Percentiles rank a stretch among this genome's conserved stretches.
phyloP scores from a whole-genome alignment of 352 stramenopile genomes.

The Phytophthora melonis region DNA sequence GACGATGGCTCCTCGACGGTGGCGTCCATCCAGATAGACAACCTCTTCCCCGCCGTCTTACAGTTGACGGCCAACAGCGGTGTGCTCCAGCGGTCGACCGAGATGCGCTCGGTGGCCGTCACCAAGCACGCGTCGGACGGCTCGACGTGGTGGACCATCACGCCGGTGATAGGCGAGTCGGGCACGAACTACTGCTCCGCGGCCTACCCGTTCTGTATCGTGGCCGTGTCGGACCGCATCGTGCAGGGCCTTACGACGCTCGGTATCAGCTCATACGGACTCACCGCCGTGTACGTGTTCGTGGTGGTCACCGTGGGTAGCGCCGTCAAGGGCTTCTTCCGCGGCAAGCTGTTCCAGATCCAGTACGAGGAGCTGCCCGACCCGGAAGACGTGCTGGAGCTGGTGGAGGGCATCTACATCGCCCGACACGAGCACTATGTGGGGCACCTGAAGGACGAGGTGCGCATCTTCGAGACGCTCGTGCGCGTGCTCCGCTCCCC shows the following conservation, averaged over 20 bases:
- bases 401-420: constrained; percentile 92
- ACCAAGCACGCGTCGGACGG: constrained; percentile 66
- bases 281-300: constrained; percentile 90
- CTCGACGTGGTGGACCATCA: constrained; percentile 75
- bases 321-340: constrained; percentile 86
- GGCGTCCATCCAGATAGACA: constrained; percentile 56
- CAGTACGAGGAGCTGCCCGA: constrained; percentile 87
- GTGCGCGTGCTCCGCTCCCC: constrained; percentile 86
- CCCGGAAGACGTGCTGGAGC: constrained; percentile 84
- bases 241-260: constrained; percentile 82
- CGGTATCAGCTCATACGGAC: constrained; percentile 85
- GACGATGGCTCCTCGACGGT: constrained; percentile 40
- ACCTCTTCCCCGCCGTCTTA: constrained; percentile 69
- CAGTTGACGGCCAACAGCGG: constrained; percentile 77
- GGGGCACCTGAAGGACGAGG: constrained; percentile 89
- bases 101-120: constrained; percentile 63
- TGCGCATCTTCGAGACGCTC: constrained; percentile 89
- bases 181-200: constrained; percentile 57
- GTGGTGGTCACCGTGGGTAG: constrained; percentile 89
- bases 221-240: constrained; percentile 89
- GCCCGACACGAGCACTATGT: constrained; percentile 85
- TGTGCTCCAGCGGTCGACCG: constrained; percentile 62
- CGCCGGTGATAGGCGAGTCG: constrained; percentile 43
- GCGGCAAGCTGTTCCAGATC: constrained; percentile 80
- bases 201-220: constrained; percentile 73